Percentiles rank a stretch among this genome's conserved stretches.
phyloP scores from a whole-genome alignment of 2,329 filamentous ascomycete species.

The Blastomyces gilchristii region DNA sequence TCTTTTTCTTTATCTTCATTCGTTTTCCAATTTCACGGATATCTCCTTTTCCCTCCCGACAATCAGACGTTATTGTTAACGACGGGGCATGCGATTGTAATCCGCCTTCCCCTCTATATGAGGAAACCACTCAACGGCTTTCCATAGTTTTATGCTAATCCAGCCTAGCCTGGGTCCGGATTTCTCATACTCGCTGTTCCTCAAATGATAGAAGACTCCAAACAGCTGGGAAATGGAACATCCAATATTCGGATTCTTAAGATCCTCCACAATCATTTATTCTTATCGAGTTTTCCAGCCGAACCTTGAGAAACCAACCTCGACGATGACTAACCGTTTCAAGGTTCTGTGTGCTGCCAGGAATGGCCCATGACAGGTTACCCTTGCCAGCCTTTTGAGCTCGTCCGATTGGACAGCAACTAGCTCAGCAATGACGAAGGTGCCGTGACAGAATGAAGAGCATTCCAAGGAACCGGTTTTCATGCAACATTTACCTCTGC shows the following conservation, averaged over 20 bases:
- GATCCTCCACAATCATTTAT: not conserved
- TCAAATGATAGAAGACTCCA: not conserved
- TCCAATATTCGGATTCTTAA: not conserved
- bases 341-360: not conserved
- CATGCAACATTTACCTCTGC: not conserved
- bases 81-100: not conserved
- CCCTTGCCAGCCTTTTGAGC: no score
- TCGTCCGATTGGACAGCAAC: not conserved
- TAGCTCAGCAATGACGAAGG: constrained; percentile 4
- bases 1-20: no score
- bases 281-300: not conserved
- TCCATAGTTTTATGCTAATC: not conserved
- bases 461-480: constrained; percentile 1
- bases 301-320: not conserved
- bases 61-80: not conserved
- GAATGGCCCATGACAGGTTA: not conserved
- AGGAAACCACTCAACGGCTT: not conserved
- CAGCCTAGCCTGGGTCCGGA: not conserved
- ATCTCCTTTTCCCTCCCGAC: no score
- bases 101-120: not conserved
- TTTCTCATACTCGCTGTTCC: not conserved
- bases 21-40: no score
- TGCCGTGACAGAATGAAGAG: not conserved
- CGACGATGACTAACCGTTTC: not conserved
- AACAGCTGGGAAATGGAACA: not conserved